These are phyloP conservation scores for carrot (Daucus carota) DNA, from an alignment of 129 eudicot genomes.

Conservation along the genomic window DH1_v3.0 NC_030384.2:25572501-25573000, in stretches of 20 bases:
- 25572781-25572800: constrained; percentile 45
- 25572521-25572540: not conserved
- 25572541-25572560: not conserved
- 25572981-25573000: constrained; percentile 4
- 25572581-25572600: not conserved
- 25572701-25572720: constrained; percentile 64
- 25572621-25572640: not conserved
- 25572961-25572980: constrained; percentile 3
- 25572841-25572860: not conserved
- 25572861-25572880: not conserved
- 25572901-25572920: constrained; percentile 32
- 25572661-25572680: not conserved
- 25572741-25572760: constrained; percentile 35
- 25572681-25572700: constrained; percentile 60
- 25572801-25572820: not conserved
- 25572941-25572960: not conserved
- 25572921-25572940: constrained; percentile 9
- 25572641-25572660: not conserved
- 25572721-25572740: constrained; percentile 33
- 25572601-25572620: not conserved
- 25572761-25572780: constrained; percentile 37
- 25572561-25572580: not conserved
- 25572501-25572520: not conserved
- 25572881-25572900: not conserved
- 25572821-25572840: not conserved